Conservation (phyloP, 2,329 filamentous ascomycete species). For the Ceratocystiopsis sp. region DNA sequence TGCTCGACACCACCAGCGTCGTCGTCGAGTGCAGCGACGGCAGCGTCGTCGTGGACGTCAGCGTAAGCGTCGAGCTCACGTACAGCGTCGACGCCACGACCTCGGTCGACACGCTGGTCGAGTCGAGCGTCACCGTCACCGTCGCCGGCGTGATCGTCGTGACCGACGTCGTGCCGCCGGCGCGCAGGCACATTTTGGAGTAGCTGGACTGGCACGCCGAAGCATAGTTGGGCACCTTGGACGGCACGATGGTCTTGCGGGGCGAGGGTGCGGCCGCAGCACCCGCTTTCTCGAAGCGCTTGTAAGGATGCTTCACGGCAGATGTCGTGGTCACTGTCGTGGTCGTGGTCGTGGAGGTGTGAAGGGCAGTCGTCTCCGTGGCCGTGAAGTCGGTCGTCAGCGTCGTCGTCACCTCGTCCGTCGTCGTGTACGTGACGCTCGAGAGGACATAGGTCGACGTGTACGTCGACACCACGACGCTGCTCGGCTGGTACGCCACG, state of each 20-base stretch:
- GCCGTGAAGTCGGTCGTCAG: neutral
- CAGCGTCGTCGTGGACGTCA: conserved; percentile 1
- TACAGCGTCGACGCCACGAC: neutral
- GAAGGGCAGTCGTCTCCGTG: neutral
- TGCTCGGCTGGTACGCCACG: conserved; percentile 1
- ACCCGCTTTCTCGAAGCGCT: no score
- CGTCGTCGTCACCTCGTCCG: conserved; percentile 1
- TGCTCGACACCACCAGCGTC: neutral
- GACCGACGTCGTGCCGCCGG: neutral
- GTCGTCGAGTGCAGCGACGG: conserved; percentile 2
- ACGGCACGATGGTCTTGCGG: neutral
- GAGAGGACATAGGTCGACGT: conserved; percentile 1
- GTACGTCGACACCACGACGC: conserved; percentile 2
- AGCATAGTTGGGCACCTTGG: neutral
- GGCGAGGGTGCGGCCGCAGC: neutral
- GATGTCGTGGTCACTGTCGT: neutral
- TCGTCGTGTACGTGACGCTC: conserved; percentile 1
- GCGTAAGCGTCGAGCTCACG: neutral
- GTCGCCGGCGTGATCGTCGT: neutral
- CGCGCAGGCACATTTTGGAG: neutral
- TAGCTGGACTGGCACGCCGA: neutral
- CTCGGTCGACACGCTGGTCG: neutral
- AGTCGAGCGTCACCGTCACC: neutral
- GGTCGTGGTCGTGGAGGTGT: neutral
- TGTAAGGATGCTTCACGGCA: no score